phyloP scores from a whole-genome alignment of 2,329 filamentous ascomycete species.

The Daldinia sp. region DNA sequence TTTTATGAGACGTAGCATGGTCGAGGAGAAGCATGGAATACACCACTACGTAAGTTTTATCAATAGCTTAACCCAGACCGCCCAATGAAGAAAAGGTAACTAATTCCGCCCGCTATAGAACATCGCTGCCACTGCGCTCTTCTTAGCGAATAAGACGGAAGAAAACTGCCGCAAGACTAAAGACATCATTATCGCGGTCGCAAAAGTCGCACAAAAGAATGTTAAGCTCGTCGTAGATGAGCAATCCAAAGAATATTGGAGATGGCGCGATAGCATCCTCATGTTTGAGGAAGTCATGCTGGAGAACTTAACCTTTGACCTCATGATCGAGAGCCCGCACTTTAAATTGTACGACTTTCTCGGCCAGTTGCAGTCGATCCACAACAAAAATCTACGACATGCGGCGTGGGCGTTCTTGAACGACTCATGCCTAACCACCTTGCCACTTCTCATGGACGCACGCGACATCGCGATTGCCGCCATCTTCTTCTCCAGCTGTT shows the following conservation, averaged over 20 bases:
- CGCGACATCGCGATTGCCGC: conserved; percentile 86
- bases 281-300: conserved; percentile 93
- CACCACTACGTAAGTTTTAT: conserved; percentile 84
- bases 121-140: conserved; percentile 90
- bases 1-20: conserved; percentile 89
- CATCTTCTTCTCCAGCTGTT: conserved; percentile 86
- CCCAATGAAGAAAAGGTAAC: conserved; percentile 12
- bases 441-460: conserved; percentile 84
- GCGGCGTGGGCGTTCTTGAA: conserved; percentile 94
- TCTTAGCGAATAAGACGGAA: conserved; percentile 96
- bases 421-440: conserved; percentile 84
- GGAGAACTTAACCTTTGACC: conserved; percentile 91
- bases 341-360: conserved; percentile 85
- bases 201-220: conserved; percentile 95
- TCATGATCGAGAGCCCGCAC: conserved; percentile 91
- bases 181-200: conserved; percentile 92
- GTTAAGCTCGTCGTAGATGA: conserved; percentile 90
- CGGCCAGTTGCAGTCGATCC: conserved; percentile 76
- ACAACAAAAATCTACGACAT: conserved; percentile 86
- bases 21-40: conserved; percentile 78
- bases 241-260: conserved; percentile 98
- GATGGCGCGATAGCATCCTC: conserved; percentile 94
- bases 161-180: conserved; percentile 97
- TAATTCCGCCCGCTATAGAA: conserved; percentile 62
- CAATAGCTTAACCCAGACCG: conserved; percentile 1